A percentile compares a stretch with the other conserved stretches of the same genome.
Evolutionary conservation across 352 stramenopile genomes (phyloP).

Genomic region (Phytophthora hybrid): DNA sequence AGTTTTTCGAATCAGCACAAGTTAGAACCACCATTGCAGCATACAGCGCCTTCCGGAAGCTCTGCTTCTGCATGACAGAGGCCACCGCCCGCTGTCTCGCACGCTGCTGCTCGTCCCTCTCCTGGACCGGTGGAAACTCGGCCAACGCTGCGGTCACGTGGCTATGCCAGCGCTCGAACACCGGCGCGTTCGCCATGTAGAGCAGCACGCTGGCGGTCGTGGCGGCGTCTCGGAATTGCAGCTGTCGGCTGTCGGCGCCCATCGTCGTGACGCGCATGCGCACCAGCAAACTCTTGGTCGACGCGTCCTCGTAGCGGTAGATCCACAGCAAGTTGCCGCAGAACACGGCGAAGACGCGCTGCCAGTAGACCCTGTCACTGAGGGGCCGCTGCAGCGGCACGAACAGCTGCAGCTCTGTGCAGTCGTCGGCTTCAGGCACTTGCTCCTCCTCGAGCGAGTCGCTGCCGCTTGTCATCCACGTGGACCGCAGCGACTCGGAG

Average conservation of each 20-base stretch:
- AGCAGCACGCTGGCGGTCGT: conserved; percentile 28
- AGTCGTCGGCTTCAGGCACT: not conserved
- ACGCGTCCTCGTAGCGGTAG: conserved; percentile 55
- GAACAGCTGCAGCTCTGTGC: conserved; percentile 10
- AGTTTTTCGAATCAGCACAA: too few species aligned
- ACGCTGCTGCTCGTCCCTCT: conserved; percentile 9
- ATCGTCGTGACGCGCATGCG: conserved; percentile 35
- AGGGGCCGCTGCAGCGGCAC: conserved; percentile 29
- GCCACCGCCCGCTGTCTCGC: conserved; percentile 13
- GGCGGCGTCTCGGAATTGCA: conserved; percentile 30
- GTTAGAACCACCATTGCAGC: conserved; percentile 7
- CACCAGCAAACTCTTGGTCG: conserved; percentile 42
- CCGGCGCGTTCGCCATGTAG: conserved; percentile 31
- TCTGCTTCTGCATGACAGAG: conserved; percentile 26
- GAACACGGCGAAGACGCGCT: conserved; percentile 58
- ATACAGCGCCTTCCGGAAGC: conserved; percentile 32
- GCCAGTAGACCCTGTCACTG: conserved; percentile 59
- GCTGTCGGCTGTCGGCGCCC: conserved; percentile 25
- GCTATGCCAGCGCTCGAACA: conserved; percentile 37
- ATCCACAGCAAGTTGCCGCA: conserved; percentile 43
- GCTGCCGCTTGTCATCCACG: conserved; percentile 46
- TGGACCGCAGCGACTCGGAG: conserved; percentile 49
- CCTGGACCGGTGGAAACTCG: conserved; percentile 12
- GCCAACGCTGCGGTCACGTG: conserved; percentile 30
- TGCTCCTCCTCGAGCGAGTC: conserved; percentile 27